These are phyloP conservation scores for Euptelea pleiosperma DNA, from an alignment of 164 flowering plant genomes.

Conservation along the genomic window DNA sequence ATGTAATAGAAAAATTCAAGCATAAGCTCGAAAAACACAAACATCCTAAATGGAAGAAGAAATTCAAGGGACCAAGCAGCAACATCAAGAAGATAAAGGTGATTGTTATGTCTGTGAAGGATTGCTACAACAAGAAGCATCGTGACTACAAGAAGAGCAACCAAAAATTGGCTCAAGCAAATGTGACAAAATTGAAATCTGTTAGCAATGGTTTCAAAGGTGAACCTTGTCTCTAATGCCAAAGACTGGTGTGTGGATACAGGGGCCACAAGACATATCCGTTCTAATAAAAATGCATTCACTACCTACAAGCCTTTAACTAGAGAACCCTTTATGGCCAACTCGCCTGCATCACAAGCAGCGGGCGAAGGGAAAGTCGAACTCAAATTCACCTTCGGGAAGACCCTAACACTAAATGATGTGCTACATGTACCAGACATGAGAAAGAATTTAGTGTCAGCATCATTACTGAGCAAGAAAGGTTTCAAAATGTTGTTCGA, in stretches of 20 bases:
- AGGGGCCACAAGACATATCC: neutral
- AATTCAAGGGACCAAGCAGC: too few species aligned
- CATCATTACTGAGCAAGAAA: too few species aligned
- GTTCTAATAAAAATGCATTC: neutral
- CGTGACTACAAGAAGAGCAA: too few species aligned
- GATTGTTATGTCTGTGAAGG: too few species aligned
- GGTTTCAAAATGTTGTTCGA: too few species aligned
- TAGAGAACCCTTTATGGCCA: neutral
- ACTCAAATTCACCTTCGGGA: neutral
- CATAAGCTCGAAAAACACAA: too few species aligned
- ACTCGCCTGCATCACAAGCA: neutral
- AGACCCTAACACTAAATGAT: neutral
- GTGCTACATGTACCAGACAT: neutral
- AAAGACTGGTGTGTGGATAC: constrained; percentile 9
- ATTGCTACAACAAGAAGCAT: too few species aligned
- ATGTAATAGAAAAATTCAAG: too few species aligned
- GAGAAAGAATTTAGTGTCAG: too few species aligned
- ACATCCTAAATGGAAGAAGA: too few species aligned
- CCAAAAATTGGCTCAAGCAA: too few species aligned
- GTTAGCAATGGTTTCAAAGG: neutral
- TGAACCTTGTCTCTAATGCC: neutral
- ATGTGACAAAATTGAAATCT: neutral
- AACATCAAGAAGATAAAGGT: too few species aligned
- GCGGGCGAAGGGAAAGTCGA: neutral
- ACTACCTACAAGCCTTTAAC: neutral